Evolutionary conservation across 106 monocot genomes (phyloP), one percentile per base, ranked within the genome.

Genomic region (Allium cepa): DNA sequence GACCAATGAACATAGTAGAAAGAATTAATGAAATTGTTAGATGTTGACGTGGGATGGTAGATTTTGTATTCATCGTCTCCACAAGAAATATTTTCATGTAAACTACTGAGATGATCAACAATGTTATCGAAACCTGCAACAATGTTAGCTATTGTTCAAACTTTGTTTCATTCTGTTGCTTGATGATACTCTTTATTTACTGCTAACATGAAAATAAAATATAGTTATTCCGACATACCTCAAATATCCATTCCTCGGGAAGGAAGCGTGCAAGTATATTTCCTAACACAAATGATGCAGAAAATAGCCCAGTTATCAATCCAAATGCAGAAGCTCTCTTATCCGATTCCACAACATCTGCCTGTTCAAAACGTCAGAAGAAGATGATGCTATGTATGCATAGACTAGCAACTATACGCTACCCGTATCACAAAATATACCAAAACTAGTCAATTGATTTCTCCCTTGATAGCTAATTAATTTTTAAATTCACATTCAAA

Each of bases 281-380:
- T 52, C 87, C 92, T 45, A 85, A 13, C 18, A 87, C 75, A 80
- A 87, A 87, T 15, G 84, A 82, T 53, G 78, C 84, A 64, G 92
- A 92, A 52, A 87, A 85, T 26, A 92, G 72, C 47, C 91, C 91
- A 58, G 84, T 84, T 10, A 91, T 79, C 53, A 64, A 83, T 56
- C 90, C 90, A 80, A 87, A 92, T 78, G 81, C 87, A 49, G 59
- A 67, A 57, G 84, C 82, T 55, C 91, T 87, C 60, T 78, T 80
- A 65, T 72, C 67, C 5, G 48, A 56, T 71, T 87, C 91, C 1
- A 92, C 77, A 28, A 82, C 74, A 87, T 92, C 87, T 47, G 91
- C 84, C 91, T 92, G 59, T 45, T 22, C 66, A 51, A 50, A 13
- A 15, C 3, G 36, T 36, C 36, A 36, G 36, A 36, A 36, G 36